These are phyloP conservation scores for Gilbertella persicaria DNA, from an alignment of 371 early-diverging fungal genomes.

Conservation along the genomic window DNA sequence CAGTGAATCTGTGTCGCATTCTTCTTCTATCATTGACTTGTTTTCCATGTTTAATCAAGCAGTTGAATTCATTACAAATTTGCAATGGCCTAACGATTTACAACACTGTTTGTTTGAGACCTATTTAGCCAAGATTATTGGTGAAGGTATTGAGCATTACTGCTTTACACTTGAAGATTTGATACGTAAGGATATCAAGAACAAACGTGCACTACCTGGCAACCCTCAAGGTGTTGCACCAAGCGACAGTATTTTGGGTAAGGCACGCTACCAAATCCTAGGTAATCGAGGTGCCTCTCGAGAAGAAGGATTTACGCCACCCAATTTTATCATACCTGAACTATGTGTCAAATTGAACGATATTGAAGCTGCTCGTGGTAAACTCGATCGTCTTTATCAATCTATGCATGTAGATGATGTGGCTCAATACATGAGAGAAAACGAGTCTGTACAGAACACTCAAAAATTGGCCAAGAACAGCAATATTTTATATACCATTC, in stretches of 20 bases:
- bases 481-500: conserved; percentile 37
- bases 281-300: conserved; percentile 14
- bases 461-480: conserved; percentile 20
- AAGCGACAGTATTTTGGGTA: conserved; percentile 10
- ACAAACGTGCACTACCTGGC: not conserved
- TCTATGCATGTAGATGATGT: conserved; percentile 57
- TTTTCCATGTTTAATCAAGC: conserved; percentile 69
- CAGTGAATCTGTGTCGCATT: conserved; percentile 56
- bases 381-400: conserved; percentile 54
- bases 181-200: conserved; percentile 20
- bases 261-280: conserved; percentile 24
- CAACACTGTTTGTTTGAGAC: conserved; percentile 63
- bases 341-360: conserved; percentile 61
- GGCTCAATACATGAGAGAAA: conserved; percentile 29
- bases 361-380: conserved; percentile 55
- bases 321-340: conserved; percentile 42
- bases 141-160: conserved; percentile 40
- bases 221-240: not conserved
- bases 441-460: not conserved
- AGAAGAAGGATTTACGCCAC: conserved; percentile 31
- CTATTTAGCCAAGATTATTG: conserved; percentile 55
- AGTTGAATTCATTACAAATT: conserved; percentile 50
- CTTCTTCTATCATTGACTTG: conserved; percentile 72
- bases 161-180: conserved; percentile 27
- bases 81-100: conserved; percentile 71